phyloP scores from a whole-genome alignment of 2,329 filamentous ascomycete species.

The Neocatenulostroma microsporum region DNA sequence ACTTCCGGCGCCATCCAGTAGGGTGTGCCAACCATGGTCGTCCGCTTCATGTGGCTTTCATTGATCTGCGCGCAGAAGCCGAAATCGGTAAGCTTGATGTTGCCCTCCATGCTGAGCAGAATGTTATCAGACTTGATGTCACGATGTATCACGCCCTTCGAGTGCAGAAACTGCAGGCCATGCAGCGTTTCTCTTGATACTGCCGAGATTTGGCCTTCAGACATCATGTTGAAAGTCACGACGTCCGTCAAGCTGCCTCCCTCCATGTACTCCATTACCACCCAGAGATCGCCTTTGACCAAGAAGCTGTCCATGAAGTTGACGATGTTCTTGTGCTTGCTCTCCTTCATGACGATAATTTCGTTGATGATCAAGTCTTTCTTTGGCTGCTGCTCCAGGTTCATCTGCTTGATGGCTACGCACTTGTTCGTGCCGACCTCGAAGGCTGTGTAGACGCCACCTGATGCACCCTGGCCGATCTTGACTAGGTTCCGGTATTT shows the following conservation, averaged over 20 bases:
- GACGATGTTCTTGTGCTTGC: conserved; percentile 96
- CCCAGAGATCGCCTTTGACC: conserved; percentile 85
- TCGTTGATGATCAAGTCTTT: conserved; percentile 99
- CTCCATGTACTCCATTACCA: conserved; percentile 99
- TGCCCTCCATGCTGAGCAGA: conserved; percentile 82
- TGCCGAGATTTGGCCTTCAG: conserved; percentile 90
- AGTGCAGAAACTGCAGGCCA: conserved; percentile 90
- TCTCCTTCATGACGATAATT: conserved; percentile 98
- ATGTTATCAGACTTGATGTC: conserved; percentile 99
- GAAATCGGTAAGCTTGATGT: conserved; percentile 98
- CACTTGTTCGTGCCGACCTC: conserved; percentile 75
- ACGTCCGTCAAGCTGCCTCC: conserved; percentile 96
- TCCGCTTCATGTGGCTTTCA: conserved; percentile 91
- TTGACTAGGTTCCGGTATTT: conserved; percentile 84
- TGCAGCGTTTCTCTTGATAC: conserved; percentile 90
- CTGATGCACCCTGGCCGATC: conserved; percentile 94
- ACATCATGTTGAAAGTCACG: conserved; percentile 99
- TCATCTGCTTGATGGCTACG: conserved; percentile 99
- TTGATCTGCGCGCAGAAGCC: conserved; percentile 99
- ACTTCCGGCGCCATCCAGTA: conserved; percentile 99
- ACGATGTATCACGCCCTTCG: conserved; percentile 94
- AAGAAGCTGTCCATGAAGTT: conserved; percentile 99
- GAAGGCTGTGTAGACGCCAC: conserved; percentile 88
- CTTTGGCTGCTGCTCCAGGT: conserved; percentile 94
- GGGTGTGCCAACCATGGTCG: conserved; percentile 96